These are phyloP conservation scores for Saturnispora diversa DNA, from an alignment of 805 yeast species.

Conservation along the genomic window DNA sequence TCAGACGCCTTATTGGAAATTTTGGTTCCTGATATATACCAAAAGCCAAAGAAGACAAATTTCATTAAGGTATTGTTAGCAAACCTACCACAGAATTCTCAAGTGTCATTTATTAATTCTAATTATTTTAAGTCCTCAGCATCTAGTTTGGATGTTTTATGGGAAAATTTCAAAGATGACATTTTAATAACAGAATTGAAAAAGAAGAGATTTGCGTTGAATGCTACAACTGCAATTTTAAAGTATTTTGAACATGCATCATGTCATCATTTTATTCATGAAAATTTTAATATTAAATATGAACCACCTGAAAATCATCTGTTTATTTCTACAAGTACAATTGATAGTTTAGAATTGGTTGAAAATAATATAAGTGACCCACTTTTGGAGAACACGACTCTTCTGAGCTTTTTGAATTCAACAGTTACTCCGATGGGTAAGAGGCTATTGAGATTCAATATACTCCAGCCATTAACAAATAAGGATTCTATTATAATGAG, in stretches of 20 bases:
- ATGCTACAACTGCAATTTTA: conserved; percentile 30
- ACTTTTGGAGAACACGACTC: conserved; percentile 22
- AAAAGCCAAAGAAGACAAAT: conserved; percentile 26
- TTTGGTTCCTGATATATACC: conserved; percentile 27
- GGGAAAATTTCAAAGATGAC: conserved; percentile 10
- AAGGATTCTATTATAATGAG: conserved; percentile 30
- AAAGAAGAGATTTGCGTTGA: conserved; percentile 25
- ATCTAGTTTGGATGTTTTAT: conserved; percentile 10
- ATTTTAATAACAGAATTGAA: conserved; percentile 23
- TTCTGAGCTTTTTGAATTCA: conserved; percentile 32
- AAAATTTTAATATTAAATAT: conserved; percentile 31
- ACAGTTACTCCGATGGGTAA: conserved; percentile 42
- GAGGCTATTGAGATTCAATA: conserved; percentile 33
- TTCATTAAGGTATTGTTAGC: conserved; percentile 31
- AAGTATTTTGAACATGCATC: conserved; percentile 18
- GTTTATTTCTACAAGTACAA: conserved; percentile 36
- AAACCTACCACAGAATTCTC: conserved; percentile 13
- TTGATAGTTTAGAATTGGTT: conserved; percentile 33
- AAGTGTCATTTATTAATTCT: conserved; percentile 22
- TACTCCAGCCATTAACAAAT: conserved; percentile 42
- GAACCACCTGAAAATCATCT: conserved; percentile 35
- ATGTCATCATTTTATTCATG: conserved; percentile 19
- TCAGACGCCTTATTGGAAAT: conserved; percentile 28
- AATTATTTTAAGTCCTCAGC: conserved; percentile 21
- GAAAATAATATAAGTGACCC: conserved; percentile 26